Evolutionary conservation across 495 filamentous ascomycete species (phyloP).

Genomic region (Hyaloscypha hepaticicola): DNA sequence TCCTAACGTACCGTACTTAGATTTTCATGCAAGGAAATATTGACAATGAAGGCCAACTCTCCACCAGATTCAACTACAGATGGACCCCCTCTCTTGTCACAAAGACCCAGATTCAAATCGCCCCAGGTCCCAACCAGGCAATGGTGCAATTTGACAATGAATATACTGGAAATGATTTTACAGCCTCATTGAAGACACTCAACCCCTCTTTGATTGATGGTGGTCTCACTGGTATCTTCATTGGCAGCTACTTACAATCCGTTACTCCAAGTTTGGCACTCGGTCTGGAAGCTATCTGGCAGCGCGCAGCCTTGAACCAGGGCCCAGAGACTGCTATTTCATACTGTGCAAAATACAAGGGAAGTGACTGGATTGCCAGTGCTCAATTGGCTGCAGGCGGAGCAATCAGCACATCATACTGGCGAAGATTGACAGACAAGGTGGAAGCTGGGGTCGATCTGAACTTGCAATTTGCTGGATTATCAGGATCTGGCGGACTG

Average conservation of each 20-base stretch:
- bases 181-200: constrained; percentile 82
- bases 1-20: constrained; percentile 43
- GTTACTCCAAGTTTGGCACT: constrained; percentile 85
- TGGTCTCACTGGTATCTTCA: constrained; percentile 88
- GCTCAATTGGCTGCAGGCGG: constrained; percentile 82
- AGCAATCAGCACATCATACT: constrained; percentile 88
- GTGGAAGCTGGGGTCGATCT: constrained; percentile 95
- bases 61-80: constrained; percentile 85
- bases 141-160: constrained; percentile 91
- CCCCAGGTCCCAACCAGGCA: constrained; percentile 60
- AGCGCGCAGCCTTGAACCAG: constrained; percentile 71
- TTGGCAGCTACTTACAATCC: constrained; percentile 92
- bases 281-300: constrained; percentile 92
- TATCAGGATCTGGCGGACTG: constrained; percentile 61
- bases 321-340: constrained; percentile 82
- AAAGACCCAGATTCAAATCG: constrained; percentile 81
- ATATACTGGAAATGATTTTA: constrained; percentile 90
- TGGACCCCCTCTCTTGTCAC: constrained; percentile 74
- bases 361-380: constrained; percentile 85
- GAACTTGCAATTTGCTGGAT: constrained; percentile 72
- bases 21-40: constrained; percentile 93
- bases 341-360: constrained; percentile 87
- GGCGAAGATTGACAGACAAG: constrained; percentile 89
- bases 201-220: constrained; percentile 94
- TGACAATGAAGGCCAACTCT: constrained; percentile 83